A percentile compares a stretch with the other conserved stretches of the same genome.
Conservation (phyloP, 1,284 basidiomycete species). For the Sporisorium graminicola region DNA sequence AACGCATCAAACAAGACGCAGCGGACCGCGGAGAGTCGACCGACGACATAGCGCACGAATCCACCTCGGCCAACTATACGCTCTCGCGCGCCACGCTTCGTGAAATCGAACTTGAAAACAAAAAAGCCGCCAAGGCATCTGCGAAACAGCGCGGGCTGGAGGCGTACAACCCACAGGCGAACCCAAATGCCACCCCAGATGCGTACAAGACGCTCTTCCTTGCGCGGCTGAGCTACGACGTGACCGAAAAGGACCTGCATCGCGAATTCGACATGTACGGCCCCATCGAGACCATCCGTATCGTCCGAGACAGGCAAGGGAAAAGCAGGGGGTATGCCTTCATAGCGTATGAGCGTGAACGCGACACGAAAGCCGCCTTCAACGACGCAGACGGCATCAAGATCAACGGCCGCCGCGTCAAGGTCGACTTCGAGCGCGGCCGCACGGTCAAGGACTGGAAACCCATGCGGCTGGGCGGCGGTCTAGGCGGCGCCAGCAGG, state of each 20-base stretch:
- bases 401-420: constrained; percentile 91
- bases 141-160: constrained; percentile 29
- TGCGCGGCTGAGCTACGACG: constrained; percentile 85
- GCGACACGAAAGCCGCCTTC: constrained; percentile 97
- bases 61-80: constrained; percentile 25
- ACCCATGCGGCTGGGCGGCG: constrained; percentile 92
- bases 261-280: constrained; percentile 96
- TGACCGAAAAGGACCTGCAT: constrained; percentile 89
- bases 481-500: constrained; percentile 86
- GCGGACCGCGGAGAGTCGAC: constrained; percentile 62
- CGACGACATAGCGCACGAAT: constrained; percentile 52
- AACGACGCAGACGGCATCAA: constrained; percentile 98
- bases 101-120: constrained; percentile 56
- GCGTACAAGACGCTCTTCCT: constrained; percentile 99
- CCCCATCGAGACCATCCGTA: constrained; percentile 88
- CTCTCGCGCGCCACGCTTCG: constrained; percentile 50
- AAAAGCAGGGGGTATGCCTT: constrained; percentile 94
- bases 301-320: constrained; percentile 85
- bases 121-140: constrained; percentile 25
- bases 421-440: constrained; percentile 98
- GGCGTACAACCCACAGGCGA: constrained; percentile 84
- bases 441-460: constrained; percentile 99
- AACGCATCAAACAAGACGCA: constrained; percentile 59
- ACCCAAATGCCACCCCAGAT: constrained; percentile 92
- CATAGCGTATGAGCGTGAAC: constrained; percentile 95